Conservation (phyloP, 2,329 filamentous ascomycete genomes). For the Thermothelomyces thermophilus region DNA sequence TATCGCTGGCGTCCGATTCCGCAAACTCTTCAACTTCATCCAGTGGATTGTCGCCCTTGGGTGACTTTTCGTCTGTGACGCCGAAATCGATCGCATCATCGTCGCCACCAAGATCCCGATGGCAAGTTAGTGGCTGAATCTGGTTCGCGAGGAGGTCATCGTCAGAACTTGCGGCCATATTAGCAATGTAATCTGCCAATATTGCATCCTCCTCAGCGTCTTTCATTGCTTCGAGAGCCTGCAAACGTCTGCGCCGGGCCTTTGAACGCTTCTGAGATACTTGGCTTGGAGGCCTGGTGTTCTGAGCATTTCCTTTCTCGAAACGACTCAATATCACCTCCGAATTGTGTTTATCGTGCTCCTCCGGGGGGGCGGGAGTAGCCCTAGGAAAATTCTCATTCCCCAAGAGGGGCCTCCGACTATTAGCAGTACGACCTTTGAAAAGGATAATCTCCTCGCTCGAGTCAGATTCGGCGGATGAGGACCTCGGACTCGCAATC, state of each 20-base stretch:
- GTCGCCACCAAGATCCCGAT: slow-evolving; percentile 39
- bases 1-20: slow-evolving; percentile 6
- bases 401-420: slow-evolving; percentile 1
- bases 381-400: neutral
- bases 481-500: slow-evolving; percentile 19
- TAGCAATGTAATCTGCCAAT: slow-evolving; percentile 64
- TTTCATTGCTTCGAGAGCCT: neutral
- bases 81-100: slow-evolving; percentile 34
- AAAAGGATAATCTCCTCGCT: slow-evolving; percentile 71
- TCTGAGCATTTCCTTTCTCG: neutral
- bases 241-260: neutral
- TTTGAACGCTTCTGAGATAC: neutral
- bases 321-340: neutral
- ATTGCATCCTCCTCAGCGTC: slow-evolving; percentile 43
- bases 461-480: slow-evolving; percentile 39
- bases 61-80: slow-evolving; percentile 30
- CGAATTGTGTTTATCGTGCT: neutral
- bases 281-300: neutral
- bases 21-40: slow-evolving; percentile 1
- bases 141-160: slow-evolving; percentile 20
- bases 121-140: slow-evolving; percentile 26
- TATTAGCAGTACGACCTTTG: slow-evolving; percentile 30
- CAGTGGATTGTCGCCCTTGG: slow-evolving; percentile 36
- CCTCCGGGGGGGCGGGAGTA: neutral
- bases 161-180: slow-evolving; percentile 46